Conservation (phyloP, 805 yeast genomes). For the Starmera caribaea region DNA sequence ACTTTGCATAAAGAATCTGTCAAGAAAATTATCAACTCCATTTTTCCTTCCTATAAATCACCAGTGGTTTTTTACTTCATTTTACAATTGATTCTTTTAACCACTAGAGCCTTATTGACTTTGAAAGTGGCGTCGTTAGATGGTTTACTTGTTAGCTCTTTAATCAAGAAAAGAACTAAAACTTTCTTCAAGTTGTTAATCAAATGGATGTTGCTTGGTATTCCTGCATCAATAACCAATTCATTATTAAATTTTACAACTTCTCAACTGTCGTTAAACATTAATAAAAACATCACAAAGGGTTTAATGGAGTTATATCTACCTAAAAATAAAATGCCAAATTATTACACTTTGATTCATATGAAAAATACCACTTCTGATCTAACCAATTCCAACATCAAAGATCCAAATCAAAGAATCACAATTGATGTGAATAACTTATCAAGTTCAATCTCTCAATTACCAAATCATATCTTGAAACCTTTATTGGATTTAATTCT, state of each 20-base stretch:
- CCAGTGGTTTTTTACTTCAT: slow-evolving; percentile 14
- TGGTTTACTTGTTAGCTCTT: slow-evolving; percentile 73
- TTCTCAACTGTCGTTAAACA: slow-evolving; percentile 42
- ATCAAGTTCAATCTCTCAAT: slow-evolving; percentile 56
- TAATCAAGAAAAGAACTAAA: slow-evolving; percentile 61
- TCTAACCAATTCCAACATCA: slow-evolving; percentile 20
- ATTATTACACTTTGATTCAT: slow-evolving; percentile 65
- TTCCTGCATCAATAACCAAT: slow-evolving; percentile 79
- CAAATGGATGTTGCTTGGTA: slow-evolving; percentile 75
- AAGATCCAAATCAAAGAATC: slow-evolving; percentile 76
- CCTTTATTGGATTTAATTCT: slow-evolving; percentile 73
- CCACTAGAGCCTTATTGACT: slow-evolving; percentile 63
- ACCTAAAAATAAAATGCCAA: slow-evolving; percentile 54
- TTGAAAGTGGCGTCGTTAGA: slow-evolving; percentile 80
- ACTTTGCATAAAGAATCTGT: slow-evolving; percentile 8
- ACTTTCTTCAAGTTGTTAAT: slow-evolving; percentile 53
- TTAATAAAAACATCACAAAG: slow-evolving; percentile 57
- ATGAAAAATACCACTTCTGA: slow-evolving; percentile 30
- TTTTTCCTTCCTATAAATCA: slow-evolving; percentile 16
- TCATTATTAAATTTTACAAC: slow-evolving; percentile 57
- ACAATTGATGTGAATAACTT: slow-evolving; percentile 74
- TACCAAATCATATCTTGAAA: slow-evolving; percentile 77
- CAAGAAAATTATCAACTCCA: slow-evolving; percentile 6
- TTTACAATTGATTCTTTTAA: slow-evolving; percentile 33
- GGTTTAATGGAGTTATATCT: slow-evolving; percentile 61